phyloP scores from a whole-genome alignment of 257 asterid genomes.

The Nyctanthes arbortristis region DNA sequence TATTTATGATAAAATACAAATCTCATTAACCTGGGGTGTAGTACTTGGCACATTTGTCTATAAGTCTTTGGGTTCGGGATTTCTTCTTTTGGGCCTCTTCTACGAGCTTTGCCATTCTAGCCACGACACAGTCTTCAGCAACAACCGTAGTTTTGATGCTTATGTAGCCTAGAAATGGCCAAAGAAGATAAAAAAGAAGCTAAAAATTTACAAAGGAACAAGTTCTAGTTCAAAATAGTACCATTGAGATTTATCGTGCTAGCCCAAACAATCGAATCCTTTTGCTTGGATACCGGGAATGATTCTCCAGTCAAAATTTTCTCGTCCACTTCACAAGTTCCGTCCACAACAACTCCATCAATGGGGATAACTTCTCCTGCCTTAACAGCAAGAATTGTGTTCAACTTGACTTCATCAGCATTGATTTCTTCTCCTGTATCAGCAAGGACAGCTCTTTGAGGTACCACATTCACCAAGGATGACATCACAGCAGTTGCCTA shows the following conservation, averaged over 20 bases:
- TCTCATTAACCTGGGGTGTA: slow-evolving; percentile 77
- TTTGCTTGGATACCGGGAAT: slow-evolving; percentile 74
- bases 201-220: not conserved
- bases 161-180: slow-evolving; percentile 53
- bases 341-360: slow-evolving; percentile 77
- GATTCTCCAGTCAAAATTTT: slow-evolving; percentile 84
- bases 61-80: slow-evolving; percentile 64
- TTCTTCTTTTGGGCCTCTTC: slow-evolving; percentile 89
- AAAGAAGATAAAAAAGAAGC: not conserved
- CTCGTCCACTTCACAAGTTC: slow-evolving; percentile 85
- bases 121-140: slow-evolving; percentile 79
- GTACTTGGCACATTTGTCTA: slow-evolving; percentile 84
- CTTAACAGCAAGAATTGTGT: slow-evolving; percentile 69
- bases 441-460: slow-evolving; percentile 73
- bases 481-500: slow-evolving; percentile 76
- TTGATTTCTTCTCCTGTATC: slow-evolving; percentile 70
- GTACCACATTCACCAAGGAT: slow-evolving; percentile 68
- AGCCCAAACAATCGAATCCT: slow-evolving; percentile 76
- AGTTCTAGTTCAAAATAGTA: slow-evolving; percentile 20
- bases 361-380: slow-evolving; percentile 80
- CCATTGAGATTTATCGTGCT: slow-evolving; percentile 87
- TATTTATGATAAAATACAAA: not conserved
- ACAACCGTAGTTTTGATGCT: slow-evolving; percentile 57
- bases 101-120: slow-evolving; percentile 81
- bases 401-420: slow-evolving; percentile 65